phyloP scores from a whole-genome alignment of 805 yeast species.

The Wickerhamiella hasegawae region DNA sequence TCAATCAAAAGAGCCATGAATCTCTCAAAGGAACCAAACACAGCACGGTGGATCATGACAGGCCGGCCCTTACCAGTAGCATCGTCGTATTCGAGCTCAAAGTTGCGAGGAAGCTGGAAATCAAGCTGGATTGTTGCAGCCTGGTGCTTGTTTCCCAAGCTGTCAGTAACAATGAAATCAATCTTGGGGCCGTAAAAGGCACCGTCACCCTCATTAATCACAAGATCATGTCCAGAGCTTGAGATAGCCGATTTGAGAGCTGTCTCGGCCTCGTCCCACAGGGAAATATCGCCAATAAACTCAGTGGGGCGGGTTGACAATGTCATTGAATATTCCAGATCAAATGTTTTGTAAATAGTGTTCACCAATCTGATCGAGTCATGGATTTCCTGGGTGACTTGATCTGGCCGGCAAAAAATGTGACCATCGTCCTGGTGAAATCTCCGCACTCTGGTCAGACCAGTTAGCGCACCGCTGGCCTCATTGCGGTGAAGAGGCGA shows the following conservation, averaged over 20 bases:
- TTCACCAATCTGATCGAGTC: constrained; percentile 59
- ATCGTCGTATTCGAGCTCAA: constrained; percentile 48
- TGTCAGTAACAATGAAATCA: constrained; percentile 70
- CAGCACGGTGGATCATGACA: constrained; percentile 92
- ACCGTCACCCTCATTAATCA: constrained; percentile 81
- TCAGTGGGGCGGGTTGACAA: constrained; percentile 77
- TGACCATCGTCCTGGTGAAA: constrained; percentile 99
- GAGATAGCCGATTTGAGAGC: constrained; percentile 47
- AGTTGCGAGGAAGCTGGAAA: constrained; percentile 81
- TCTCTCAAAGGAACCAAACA: constrained; percentile 86
- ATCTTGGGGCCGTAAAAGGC: constrained; percentile 65
- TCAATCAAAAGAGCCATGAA: constrained; percentile 83
- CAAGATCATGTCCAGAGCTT: constrained; percentile 28
- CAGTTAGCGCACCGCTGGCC: constrained; percentile 84
- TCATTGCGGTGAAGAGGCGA: constrained; percentile 89
- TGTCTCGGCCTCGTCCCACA: constrained; percentile 74
- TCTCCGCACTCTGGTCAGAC: constrained; percentile 80
- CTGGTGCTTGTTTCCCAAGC: constrained; percentile 69
- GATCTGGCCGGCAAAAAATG: constrained; percentile 71
- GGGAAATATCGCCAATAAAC: constrained; percentile 56
- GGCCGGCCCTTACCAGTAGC: constrained; percentile 42
- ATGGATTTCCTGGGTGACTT: constrained; percentile 57
- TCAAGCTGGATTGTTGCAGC: constrained; percentile 92
- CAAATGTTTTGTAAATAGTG: constrained; percentile 56
- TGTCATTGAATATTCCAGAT: constrained; percentile 44